Evolutionary conservation across 2,329 filamentous ascomycete genomes (phyloP), one percentile per base, ranked within the genome.

Genomic region (Cyphellophora attinorum): DNA sequence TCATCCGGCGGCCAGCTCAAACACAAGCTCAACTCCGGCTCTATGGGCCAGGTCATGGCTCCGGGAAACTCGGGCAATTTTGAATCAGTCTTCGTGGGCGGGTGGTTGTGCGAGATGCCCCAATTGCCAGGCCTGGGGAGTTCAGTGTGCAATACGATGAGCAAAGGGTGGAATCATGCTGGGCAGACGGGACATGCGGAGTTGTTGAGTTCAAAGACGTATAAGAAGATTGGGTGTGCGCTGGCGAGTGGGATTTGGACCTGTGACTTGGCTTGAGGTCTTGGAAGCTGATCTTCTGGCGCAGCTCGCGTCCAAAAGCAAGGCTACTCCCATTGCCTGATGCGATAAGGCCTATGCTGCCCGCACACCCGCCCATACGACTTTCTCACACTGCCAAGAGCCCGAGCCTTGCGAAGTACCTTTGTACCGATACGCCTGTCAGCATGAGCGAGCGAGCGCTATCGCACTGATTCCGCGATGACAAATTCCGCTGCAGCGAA

Each of bases 21-120:
- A 3, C 46, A 49, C 35, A 34, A 49, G 28, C 33, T 49, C 18
- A 49, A 49, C 42, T 44, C 46, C 2, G 46, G 46, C 16, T 38
- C 41, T 19, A 35, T 49, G 27, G 46, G 38, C 17, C 46, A 49
- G 32, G 46, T 49, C n/a, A 28, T 49, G 12, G 46, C 46, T 15
- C 44, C 42, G n/a, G 46, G 46, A 17, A 27, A 12, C 16, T 8
- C 33, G 11, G 11, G 6, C 35, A 32, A 47, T 32, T 49, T 49
- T 19, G 40, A 45, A 39, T 41, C 36, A 18, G 42, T 46, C 40
- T 47, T 42, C 25, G 40, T 49, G 15, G 44, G 44, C 14, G 46
- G 46, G 11, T 49, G 46, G 46, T 40, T 49, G 14, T 49, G 46
- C 38, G 46, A 49, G 18, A 29, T 45, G 16, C 46, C 46, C 19